Evolutionary conservation across 2,329 filamentous ascomycete species (phyloP), one percentile per base, ranked within the genome.

Genomic region (Pseudohalonectria lignicola): DNA sequence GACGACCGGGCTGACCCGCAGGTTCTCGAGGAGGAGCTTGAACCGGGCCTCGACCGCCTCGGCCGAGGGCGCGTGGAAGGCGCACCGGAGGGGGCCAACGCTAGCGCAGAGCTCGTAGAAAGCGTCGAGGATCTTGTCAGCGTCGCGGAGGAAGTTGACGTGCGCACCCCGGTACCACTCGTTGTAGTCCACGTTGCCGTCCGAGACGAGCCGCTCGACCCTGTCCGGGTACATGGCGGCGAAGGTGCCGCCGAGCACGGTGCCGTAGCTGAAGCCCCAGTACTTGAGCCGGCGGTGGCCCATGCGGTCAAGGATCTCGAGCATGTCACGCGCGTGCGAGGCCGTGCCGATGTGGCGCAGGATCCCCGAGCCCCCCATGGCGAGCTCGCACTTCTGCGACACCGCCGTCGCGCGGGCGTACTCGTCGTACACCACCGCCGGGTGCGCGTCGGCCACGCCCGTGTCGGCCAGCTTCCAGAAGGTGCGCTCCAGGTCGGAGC

Each of bases 241-340:
- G 48, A 73, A 72, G 0, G 63, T 64, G 11, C 62, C 66, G 4
- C 70, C 71, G 0, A 75, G 56, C 2, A 72, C 49, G 7, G 68
- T 71, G 9, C 70, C 70, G 43, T 74, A 74, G 44, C 67, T 72
- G 41, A 72, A 66, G 1, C 70, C 71, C 69, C 69, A 74, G 48
- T 71, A 74, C 32, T 56, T 59, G 6, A 71, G 53, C 51, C 59
- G 63, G 4, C 56, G 49, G 37, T 63, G 47, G 2, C 63, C 65
- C 5, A 58, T 55, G 45, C 61, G 54, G 23, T 61, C 40, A 13
- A 67, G 49, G 10, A 71, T 63, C 45, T 64, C 66, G 0, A 70
- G 56, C 62, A 71, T 59, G 42, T 71, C 67, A 15, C 66, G 53
- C 0, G 64, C 66, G 28, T 63, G 57, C 4, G 61, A 66, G 1